Evolutionary conservation across 257 asterid species (phyloP).

Genomic region (Paulownia fortunei): DNA sequence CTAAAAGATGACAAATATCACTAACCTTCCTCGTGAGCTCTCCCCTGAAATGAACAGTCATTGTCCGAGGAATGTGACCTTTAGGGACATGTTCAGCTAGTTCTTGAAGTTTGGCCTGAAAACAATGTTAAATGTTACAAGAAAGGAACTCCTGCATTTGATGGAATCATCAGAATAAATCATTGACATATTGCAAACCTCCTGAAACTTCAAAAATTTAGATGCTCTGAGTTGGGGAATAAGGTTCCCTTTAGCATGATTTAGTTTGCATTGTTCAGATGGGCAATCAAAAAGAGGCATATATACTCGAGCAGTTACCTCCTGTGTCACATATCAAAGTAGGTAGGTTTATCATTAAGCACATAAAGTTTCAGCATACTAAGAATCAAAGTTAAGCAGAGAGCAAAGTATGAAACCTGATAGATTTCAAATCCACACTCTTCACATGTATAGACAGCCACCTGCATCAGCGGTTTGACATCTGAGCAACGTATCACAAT

Average conservation of each 20-base stretch:
- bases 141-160: constrained; percentile 4
- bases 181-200: constrained; percentile 56
- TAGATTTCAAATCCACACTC: constrained; percentile 97
- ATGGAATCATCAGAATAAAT: constrained; percentile 19
- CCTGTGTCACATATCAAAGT: constrained; percentile 52
- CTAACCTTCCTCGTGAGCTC: constrained; percentile 95
- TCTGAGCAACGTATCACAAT: constrained; percentile 96
- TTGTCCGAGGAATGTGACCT: constrained; percentile 93
- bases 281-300: constrained; percentile 98
- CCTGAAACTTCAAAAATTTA: constrained; percentile 91
- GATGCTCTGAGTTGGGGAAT: constrained; percentile 92
- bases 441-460: constrained; percentile 97
- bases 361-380: background rate
- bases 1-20: constrained; percentile 1
- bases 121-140: constrained; percentile 29
- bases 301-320: constrained; percentile 85
- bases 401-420: constrained; percentile 62
- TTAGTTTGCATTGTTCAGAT: constrained; percentile 66
- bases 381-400: constrained; percentile 11
- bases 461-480: constrained; percentile 97
- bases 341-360: constrained; percentile 1
- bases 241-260: constrained; percentile 83
- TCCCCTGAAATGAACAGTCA: constrained; percentile 97
- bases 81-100: constrained; percentile 97
- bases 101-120: constrained; percentile 97